Evolutionary conservation across 345 rosid species (phyloP).

Genomic region (Sapria himalayana): DNA sequence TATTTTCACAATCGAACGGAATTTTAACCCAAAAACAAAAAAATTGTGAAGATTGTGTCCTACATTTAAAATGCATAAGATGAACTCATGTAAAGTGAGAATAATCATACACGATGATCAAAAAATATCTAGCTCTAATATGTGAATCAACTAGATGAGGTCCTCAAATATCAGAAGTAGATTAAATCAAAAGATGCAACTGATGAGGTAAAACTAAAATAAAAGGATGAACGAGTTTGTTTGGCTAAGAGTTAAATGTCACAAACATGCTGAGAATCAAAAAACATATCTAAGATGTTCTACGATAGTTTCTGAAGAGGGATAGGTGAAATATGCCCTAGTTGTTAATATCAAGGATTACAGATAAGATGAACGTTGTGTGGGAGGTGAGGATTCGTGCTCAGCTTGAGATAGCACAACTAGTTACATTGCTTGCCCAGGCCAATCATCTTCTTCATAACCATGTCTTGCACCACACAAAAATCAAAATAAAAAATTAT

Average conservation of each 20-base stretch:
- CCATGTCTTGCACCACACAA: slow-evolving; percentile 3
- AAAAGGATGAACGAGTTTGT: background rate
- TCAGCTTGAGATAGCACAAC: background rate
- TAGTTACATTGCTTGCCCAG: background rate
- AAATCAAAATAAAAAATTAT: background rate
- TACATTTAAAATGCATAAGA: slow-evolving; percentile 3
- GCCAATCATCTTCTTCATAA: slow-evolving; percentile 6
- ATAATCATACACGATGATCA: background rate
- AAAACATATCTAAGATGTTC: background rate
- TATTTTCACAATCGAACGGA: background rate
- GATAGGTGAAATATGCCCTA: background rate
- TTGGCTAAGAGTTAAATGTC: slow-evolving; percentile 1
- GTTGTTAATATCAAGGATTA: background rate
- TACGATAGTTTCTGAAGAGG: background rate
- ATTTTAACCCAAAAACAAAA: slow-evolving; percentile 3
- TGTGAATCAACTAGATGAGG: background rate
- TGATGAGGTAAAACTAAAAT: background rate
- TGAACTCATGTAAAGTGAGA: background rate
- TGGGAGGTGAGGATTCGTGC: background rate
- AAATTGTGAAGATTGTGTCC: background rate
- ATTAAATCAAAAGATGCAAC: slow-evolving; percentile 1
- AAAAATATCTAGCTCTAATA: background rate
- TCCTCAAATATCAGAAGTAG: slow-evolving; percentile 4
- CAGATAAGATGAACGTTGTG: background rate
- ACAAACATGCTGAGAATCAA: background rate